Conservation (phyloP, 2,329 filamentous ascomycete species). For the Teratosphaeria nubilosa region DNA sequence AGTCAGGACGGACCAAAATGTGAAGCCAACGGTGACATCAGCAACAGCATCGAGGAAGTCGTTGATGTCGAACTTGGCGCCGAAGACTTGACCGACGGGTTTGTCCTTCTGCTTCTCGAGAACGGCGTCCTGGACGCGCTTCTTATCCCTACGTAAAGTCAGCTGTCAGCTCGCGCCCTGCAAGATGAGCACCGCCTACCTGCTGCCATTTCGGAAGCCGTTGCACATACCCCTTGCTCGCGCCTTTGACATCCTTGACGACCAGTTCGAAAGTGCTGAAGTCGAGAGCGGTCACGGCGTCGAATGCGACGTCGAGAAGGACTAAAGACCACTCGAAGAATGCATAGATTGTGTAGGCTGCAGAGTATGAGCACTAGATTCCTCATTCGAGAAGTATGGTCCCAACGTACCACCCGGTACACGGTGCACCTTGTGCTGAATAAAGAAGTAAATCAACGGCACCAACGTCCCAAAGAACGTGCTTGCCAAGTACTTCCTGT, state of each 20-base stretch:
- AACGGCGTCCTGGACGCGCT: slow-evolving; percentile 19
- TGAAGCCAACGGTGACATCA: slow-evolving; percentile 87
- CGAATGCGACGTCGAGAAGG: slow-evolving; percentile 89
- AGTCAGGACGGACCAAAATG: slow-evolving; percentile 93
- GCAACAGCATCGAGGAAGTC: slow-evolving; percentile 72
- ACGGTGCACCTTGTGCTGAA: slow-evolving; percentile 95
- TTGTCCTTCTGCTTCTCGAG: slow-evolving; percentile 53
- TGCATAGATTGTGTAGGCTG: slow-evolving; percentile 93
- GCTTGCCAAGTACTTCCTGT: slow-evolving; percentile 72
- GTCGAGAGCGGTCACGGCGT: slow-evolving; percentile 86
- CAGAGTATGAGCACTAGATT: not conserved
- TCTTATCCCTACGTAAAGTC: slow-evolving; percentile 16
- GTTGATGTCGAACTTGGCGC: slow-evolving; percentile 60
- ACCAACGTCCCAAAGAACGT: slow-evolving; percentile 86
- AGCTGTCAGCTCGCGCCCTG: slow-evolving; percentile 4
- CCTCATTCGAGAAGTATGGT: not conserved
- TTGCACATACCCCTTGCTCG: slow-evolving; percentile 96
- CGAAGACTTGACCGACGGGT: slow-evolving; percentile 59
- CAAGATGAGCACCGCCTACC: slow-evolving; percentile 32
- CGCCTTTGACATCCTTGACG: slow-evolving; percentile 77
- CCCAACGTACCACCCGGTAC: slow-evolving; percentile 70
- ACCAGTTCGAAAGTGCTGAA: slow-evolving; percentile 82
- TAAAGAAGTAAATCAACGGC: slow-evolving; percentile 91
- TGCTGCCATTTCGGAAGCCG: slow-evolving; percentile 75
- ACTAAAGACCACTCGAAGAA: slow-evolving; percentile 98